Base-by-base conservation (phyloP, 257 asterid species). In the Rehmannia glutinosa region DNA sequence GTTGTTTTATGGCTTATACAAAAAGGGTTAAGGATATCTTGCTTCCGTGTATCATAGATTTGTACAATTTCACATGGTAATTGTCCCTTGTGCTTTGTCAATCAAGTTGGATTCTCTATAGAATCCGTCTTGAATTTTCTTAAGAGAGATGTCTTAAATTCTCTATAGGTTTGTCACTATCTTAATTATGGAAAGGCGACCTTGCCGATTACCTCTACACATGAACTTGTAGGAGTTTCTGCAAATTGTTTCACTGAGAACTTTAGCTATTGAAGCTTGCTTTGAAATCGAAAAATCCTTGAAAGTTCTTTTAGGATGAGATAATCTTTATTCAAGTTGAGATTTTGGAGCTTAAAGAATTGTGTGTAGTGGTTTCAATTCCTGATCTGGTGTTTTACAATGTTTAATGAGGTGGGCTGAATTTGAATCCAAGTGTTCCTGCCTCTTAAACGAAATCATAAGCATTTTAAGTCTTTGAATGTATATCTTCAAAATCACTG, bases 1-100 rank as follows among this genome's bases (percentile, higher is more conserved):
- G 62, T 35, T 47, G 64, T 69, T 50, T 12, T 82, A 38, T 30
- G 24, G 58, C 41, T 45, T 33, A 45, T 57, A 50, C 30, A 21
- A 25, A 27, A 23, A 52, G 19, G 41, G 45, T 46, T 11, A 5
- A 47, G 27, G 1, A 7, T 23, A 10, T 36, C 32, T 12, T 57
- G 24, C 69, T 28, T 20, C 41, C 47, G 5, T 19, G 21, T 15
- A 17, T 5, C 12, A 4, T 9, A 17, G 8, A 50, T 38, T 33
- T 32, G 19, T 12, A 11, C 39, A 53, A 33, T 47, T n/a, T 57
- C 49, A 16, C 50, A 39, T 12, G 20, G 17, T 41, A 7, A n/a
- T 16, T 15, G 17, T 23, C 38, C 24, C 28, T 35, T 51, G 36
- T 16, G 28, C 23, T 46, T 7, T 13, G 15, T 64, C 16, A 32